Percentiles rank a stretch among this genome's conserved stretches.
Evolutionary conservation across 805 yeast species (phyloP).

Genomic region (Ogataea philodendri): DNA sequence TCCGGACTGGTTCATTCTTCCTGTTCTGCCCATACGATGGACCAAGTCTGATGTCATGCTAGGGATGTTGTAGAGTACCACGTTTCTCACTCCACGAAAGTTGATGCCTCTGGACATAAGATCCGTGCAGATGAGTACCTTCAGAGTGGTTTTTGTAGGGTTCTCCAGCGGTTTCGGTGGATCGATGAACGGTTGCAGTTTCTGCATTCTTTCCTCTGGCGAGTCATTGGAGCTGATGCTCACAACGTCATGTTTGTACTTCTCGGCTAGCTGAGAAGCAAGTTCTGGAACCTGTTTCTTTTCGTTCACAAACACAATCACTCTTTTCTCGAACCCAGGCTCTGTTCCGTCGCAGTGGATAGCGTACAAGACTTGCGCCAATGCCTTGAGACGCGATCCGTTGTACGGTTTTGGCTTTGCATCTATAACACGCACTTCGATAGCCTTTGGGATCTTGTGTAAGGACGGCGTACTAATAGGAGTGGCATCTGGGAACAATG

Average conservation of each 20-base stretch:
- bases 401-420: slow-evolving; percentile 76
- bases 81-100: slow-evolving; percentile 76
- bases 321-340: slow-evolving; percentile 69
- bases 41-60: slow-evolving; percentile 79
- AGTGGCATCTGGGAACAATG: slow-evolving; percentile 61
- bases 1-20: slow-evolving; percentile 86
- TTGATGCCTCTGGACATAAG: slow-evolving; percentile 87
- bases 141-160: slow-evolving; percentile 38
- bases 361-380: slow-evolving; percentile 86
- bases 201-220: slow-evolving; percentile 54
- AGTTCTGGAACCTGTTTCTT: slow-evolving; percentile 61
- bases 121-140: slow-evolving; percentile 84
- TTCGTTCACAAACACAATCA: slow-evolving; percentile 80
- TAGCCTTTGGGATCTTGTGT: slow-evolving; percentile 77
- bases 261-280: slow-evolving; percentile 48
- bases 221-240: slow-evolving; percentile 68
- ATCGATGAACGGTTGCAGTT: slow-evolving; percentile 60
- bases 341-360: slow-evolving; percentile 84
- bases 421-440: slow-evolving; percentile 73
- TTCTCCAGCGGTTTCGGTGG: slow-evolving; percentile 50
- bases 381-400: slow-evolving; percentile 78
- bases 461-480: slow-evolving; percentile 76
- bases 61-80: slow-evolving; percentile 84
- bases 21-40: slow-evolving; percentile 93
- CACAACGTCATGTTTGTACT: slow-evolving; percentile 56